Evolutionary conservation across 805 yeast genomes (phyloP), one percentile per base, ranked within the genome.

Genomic region (Peterozyma toletana): DNA sequence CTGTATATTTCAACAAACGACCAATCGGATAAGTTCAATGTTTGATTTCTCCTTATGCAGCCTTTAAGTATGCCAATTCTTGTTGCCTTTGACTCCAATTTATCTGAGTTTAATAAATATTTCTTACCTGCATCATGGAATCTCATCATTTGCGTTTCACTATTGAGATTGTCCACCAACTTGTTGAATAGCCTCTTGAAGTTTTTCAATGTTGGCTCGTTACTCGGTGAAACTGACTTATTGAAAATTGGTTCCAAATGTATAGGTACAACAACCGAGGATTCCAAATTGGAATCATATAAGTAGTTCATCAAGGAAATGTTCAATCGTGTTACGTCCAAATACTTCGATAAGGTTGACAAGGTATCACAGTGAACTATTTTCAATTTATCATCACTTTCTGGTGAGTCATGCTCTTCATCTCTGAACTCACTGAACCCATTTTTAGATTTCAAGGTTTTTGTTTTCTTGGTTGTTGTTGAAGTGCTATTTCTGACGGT

Each of bases 271-370:
- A 71, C 64, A 33, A 83, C 71, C 38, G 55, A 60, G n/a, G 68
- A 72, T 41, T 69, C 70, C 36, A 77, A 67, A 43, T 73, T 71
- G 46, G 72, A 71, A 52, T 87, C 85, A 54, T 82, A 80, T 35
- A 81, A 63, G 58, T 87, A 89, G 5, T 87, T 85, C 39, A 78
- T 76, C 36, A 90, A 70, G 2, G 90, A 81, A 36, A 91, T 81
- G 50, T 90, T 80, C 38, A 91, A 62, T 43, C 73, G 73, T 3
- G 95, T 83, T 37, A 91, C 78, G 60, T 90, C 96, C 17, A 90
- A 66, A 48, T 72, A 60, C 33, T 68, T 66, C 4, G 86, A 52
- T 21, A 70, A 47, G 7, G 51, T 54, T 1, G 67, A 53, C 2
- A 68, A 43, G 42, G 56, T 59, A 29, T 63, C 66, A 48, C 71